Conservation (phyloP, 2,329 filamentous ascomycete genomes). For the Rhynchosporium graminicola region DNA sequence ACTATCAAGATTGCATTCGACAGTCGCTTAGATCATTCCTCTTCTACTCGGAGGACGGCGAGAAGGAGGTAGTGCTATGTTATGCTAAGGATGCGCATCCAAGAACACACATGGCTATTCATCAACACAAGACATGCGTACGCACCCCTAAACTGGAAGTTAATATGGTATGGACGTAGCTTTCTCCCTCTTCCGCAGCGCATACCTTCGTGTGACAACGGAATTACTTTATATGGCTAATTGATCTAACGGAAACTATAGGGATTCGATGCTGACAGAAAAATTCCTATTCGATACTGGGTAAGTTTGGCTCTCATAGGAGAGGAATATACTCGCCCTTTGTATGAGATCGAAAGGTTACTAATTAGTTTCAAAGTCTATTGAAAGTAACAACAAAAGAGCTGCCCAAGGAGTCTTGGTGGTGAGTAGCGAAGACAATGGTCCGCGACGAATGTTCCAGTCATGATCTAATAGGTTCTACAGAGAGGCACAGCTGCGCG, state of each 20-base stretch:
- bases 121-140: neutral
- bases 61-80: neutral
- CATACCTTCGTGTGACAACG: neutral
- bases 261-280: neutral
- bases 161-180: neutral
- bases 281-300: neutral
- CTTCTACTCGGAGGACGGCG: neutral
- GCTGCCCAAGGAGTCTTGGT: neutral
- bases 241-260: neutral
- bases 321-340: neutral
- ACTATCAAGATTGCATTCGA: neutral
- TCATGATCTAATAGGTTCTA: neutral
- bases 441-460: no score
- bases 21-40: neutral
- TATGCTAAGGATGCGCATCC: neutral
- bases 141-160: neutral
- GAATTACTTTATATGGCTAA: neutral
- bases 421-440: neutral
- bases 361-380: neutral
- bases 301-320: neutral
- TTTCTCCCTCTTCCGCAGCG: neutral
- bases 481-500: neutral
- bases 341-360: neutral
- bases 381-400: neutral
- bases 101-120: neutral